Evolutionary conservation across 257 asterid species (phyloP), one percentile per base, ranked within the genome.

Genomic region (Capsicum baccatum): DNA sequence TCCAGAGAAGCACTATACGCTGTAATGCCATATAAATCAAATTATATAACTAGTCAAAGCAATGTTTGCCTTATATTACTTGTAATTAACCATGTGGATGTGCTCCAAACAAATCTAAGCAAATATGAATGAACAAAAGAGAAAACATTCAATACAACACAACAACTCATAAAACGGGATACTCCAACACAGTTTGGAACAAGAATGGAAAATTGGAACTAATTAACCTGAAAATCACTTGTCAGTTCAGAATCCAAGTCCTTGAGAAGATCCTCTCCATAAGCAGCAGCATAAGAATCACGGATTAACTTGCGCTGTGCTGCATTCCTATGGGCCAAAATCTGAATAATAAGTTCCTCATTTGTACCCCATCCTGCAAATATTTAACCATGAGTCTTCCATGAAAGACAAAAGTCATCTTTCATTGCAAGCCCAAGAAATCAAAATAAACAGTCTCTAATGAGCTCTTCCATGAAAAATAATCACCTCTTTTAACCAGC

Each of bases 291-390:
- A 85, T 96, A 96, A 11, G 93, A 86, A 39, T 92, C 96, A 3
- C 92, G 90, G 85, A 96, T 94, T 90, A 91, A 71, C 86, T 90
- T 96, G 56, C 97, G 87, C 57, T 96, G 99, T 1, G 87, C 83
- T 33, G 91, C 99, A 70, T 91, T 96, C 85, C 99, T 90, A 88
- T 96, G 98, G 9, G 97, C 97, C 88, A 94, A 88, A 86, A 94
- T 94, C 84, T 84, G 81, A 88, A 94, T 90, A 14, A 93, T 93
- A 59, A 89, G 79, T 8, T 67, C 87, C 88, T 96, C 99, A 79
- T 96, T 88, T 79, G 97, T 96, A 47, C 98, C 97, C 92, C 93
- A 92, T 86, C 98, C 99, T 94, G 89, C 85, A 85, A 69, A 19
- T 8, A 62, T 6, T 44, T 21, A 60, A 81, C 66, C 84, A 83